phyloP scores from a whole-genome alignment of 2,329 filamentous ascomycete species.

The Zasmidium angulare region DNA sequence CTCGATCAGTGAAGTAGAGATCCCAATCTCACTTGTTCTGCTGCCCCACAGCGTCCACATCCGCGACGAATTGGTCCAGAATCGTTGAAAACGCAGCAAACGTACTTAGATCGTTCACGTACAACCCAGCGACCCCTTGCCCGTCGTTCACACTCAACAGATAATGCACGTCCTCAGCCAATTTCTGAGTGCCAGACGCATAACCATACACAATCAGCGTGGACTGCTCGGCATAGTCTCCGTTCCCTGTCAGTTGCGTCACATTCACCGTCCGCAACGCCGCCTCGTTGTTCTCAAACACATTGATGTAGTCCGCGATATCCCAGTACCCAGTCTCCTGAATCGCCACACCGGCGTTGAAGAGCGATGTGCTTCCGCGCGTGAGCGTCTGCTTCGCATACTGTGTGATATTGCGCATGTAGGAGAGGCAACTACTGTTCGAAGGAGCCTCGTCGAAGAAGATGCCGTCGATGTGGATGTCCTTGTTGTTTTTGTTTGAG shows the following conservation, averaged over 20 bases:
- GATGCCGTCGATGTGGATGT: slow-evolving; percentile 30
- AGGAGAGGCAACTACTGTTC: slow-evolving; percentile 12
- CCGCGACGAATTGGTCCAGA: background rate
- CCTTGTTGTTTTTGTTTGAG: slow-evolving; percentile 10
- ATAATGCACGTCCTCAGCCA: slow-evolving; percentile 4
- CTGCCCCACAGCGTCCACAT: background rate
- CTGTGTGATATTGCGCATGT: slow-evolving; percentile 20
- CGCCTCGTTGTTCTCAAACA: slow-evolving; percentile 20
- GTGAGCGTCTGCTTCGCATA: slow-evolving; percentile 16
- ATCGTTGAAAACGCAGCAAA: background rate
- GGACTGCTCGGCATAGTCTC: slow-evolving; percentile 10
- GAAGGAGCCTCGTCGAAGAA: slow-evolving; percentile 33
- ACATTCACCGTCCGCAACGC: slow-evolving; percentile 14
- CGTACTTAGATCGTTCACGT: background rate
- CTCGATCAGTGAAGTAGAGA: too few species aligned
- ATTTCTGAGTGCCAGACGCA: background rate
- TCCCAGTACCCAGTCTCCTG: slow-evolving; percentile 15
- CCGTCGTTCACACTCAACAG: background rate
- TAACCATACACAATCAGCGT: slow-evolving; percentile 25
- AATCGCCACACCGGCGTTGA: slow-evolving; percentile 24
- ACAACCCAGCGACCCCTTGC: background rate
- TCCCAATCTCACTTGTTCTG: background rate
- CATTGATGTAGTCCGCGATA: slow-evolving; percentile 27
- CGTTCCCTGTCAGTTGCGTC: slow-evolving; percentile 5
- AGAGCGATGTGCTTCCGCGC: slow-evolving; percentile 22